A percentile compares a stretch with the other conserved stretches of the same genome.
Conservation (phyloP, 2,329 filamentous ascomycete genomes). For the Trichoderma pleuroti region DNA sequence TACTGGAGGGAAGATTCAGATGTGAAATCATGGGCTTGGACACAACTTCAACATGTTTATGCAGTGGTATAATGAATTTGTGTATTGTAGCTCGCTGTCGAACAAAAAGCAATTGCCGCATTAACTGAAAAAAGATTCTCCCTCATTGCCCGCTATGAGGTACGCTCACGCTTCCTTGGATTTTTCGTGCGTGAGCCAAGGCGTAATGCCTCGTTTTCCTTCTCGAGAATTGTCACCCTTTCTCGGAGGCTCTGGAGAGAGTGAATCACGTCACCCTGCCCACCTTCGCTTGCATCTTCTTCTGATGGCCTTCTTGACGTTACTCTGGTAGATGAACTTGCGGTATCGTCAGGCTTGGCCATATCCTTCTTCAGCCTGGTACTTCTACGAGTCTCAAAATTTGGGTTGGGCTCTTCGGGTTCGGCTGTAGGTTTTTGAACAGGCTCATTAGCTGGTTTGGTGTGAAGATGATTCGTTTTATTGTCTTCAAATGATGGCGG, state of each 20-base stretch:
- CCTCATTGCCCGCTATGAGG: too few relatives aligned
- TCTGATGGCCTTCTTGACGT: background rate
- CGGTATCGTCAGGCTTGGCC: background rate
- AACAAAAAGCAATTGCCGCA: background rate
- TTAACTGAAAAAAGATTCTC: background rate
- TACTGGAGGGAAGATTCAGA: background rate
- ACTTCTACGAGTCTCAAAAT: background rate
- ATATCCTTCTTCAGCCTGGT: background rate
- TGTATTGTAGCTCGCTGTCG: background rate
- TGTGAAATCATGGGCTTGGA: background rate
- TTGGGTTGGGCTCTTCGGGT: background rate
- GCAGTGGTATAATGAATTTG: background rate
- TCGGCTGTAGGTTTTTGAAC: background rate
- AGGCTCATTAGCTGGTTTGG: background rate
- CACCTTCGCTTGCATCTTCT: background rate
- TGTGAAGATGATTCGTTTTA: background rate
- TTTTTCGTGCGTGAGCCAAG: background rate
- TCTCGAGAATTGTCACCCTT: conserved; percentile 1
- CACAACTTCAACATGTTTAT: background rate
- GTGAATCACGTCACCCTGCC: background rate
- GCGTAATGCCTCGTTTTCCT: background rate
- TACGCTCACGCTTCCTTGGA: background rate
- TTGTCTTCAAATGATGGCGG: background rate
- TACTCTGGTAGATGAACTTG: background rate
- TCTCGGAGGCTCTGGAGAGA: conserved; percentile 7